Percentiles rank a stretch among this genome's conserved stretches.
These are phyloP conservation scores for Trichoderma semiorbis DNA, from an alignment of 2,329 filamentous ascomycete genomes.

Conservation along the genomic window DNA sequence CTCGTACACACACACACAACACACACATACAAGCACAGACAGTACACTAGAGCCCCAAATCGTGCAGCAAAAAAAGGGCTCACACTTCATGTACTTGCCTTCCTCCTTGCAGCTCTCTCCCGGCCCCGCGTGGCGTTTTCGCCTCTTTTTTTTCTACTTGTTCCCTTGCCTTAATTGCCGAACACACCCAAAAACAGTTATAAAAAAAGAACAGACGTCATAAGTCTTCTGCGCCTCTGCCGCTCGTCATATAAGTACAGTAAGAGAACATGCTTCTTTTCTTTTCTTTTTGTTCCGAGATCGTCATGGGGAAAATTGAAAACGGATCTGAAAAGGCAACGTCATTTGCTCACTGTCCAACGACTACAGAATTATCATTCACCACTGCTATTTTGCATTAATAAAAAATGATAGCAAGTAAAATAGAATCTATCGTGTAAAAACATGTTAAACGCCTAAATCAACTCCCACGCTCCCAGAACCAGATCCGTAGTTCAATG, in stretches of 20 bases:
- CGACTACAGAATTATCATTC: not conserved
- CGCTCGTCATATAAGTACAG: not conserved
- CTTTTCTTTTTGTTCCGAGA: not conserved
- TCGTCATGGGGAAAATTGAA: not conserved
- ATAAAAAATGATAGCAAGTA: too few species aligned
- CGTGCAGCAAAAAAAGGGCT: not conserved
- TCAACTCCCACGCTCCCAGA: not conserved
- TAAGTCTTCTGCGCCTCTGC: not conserved
- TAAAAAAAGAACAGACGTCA: not conserved
- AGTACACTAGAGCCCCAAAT: not conserved
- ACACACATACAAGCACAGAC: not conserved
- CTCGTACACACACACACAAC: not conserved
- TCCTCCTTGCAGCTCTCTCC: not conserved
- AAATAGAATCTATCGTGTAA: not conserved
- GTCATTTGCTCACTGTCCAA: not conserved
- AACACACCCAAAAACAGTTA: not conserved
- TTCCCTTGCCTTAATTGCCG: not conserved
- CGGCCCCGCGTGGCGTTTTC: not conserved
- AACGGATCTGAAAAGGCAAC: not conserved
- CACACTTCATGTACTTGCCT: not conserved
- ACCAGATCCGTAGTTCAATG: not conserved
- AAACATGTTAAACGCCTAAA: not conserved
- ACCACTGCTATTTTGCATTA: not conserved
- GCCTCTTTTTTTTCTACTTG: not conserved
- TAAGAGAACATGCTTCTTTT: not conserved